Conservation (phyloP, 805 yeast species). For the Nakazawaea holstii region DNA sequence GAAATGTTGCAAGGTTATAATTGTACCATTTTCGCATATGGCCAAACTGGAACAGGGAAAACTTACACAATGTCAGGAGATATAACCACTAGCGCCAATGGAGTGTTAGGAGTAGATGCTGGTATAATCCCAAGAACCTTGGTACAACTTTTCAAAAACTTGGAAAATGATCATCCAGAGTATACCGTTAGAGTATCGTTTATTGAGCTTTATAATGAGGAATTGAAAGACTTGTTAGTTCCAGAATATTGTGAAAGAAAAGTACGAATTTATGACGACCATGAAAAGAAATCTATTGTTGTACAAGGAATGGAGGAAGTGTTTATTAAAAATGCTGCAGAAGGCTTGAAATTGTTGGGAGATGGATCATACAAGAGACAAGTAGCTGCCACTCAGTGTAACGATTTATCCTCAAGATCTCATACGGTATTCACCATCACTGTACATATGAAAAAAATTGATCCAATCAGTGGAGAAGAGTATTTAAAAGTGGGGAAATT, state of each 20-base stretch:
- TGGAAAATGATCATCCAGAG: conserved; percentile 39
- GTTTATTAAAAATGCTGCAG: conserved; percentile 41
- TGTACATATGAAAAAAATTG: conserved; percentile 45
- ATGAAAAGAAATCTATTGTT: conserved; percentile 35
- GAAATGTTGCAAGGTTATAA: conserved; percentile 75
- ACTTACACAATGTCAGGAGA: conserved; percentile 79
- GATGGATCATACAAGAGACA: conserved; percentile 59
- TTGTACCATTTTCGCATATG: conserved; percentile 72
- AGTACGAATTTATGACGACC: conserved; percentile 51
- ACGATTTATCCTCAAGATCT: conserved; percentile 72
- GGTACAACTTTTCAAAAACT: conserved; percentile 44
- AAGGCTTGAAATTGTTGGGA: conserved; percentile 45
- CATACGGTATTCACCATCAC: conserved; percentile 77
- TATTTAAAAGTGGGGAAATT: conserved; percentile 56
- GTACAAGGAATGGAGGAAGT: conserved; percentile 56
- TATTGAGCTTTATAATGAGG: conserved; percentile 85
- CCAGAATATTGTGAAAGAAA: conserved; percentile 37
- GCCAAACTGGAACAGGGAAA: conserved; percentile 88
- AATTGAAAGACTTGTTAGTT: conserved; percentile 63
- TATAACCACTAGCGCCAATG: conserved; percentile 31
- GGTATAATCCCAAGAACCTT: conserved; percentile 63
- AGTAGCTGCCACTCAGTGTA: conserved; percentile 75
- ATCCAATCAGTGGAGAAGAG: conserved; percentile 44
- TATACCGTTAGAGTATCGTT: conserved; percentile 72
- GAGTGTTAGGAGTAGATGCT: conserved; percentile 38